A percentile compares a stretch with the other conserved stretches of the same genome.
These are phyloP conservation scores for Rosa persica DNA, from an alignment of 306 rosid genomes.

Conservation along the genomic window DNA sequence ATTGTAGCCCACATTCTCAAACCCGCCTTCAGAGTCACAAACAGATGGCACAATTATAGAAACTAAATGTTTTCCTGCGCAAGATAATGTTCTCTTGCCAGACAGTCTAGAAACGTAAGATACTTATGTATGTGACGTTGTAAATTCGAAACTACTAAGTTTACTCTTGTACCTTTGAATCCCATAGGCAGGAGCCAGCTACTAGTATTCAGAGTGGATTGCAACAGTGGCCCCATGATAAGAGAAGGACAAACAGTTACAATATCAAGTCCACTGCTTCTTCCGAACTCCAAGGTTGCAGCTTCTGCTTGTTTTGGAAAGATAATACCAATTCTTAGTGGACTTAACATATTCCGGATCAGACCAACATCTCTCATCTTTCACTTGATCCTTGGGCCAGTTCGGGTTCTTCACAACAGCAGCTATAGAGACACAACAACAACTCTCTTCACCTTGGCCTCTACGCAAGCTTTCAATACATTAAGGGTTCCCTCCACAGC, in stretches of 20 bases:
- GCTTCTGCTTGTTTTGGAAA: constrained; percentile 69
- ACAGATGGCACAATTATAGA: not conserved
- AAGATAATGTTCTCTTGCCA: not conserved
- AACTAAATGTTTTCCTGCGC: not conserved
- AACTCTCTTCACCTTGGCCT: constrained; percentile 31
- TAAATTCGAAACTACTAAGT: too few species aligned
- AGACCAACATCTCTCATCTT: constrained; percentile 39
- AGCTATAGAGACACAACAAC: constrained; percentile 26
- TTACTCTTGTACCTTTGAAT: constrained; percentile 37
- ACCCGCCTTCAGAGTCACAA: constrained; percentile 12
- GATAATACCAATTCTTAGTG: constrained; percentile 58
- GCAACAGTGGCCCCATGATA: constrained; percentile 51
- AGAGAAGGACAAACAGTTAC: constrained; percentile 53
- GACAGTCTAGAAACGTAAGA: not conserved
- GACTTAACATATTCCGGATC: constrained; percentile 23
- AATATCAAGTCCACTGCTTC: constrained; percentile 40
- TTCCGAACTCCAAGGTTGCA: constrained; percentile 51
- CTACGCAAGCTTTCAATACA: constrained; percentile 23
- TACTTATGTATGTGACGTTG: not conserved
- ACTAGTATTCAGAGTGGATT: constrained; percentile 46
- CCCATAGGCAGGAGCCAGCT: constrained; percentile 34
- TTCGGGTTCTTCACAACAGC: constrained; percentile 26
- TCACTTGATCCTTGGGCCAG: constrained; percentile 28
- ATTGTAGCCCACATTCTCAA: constrained; percentile 30
- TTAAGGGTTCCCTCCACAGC: constrained; percentile 31